Percentiles rank a stretch among this genome's conserved stretches.
These are phyloP conservation scores for Endocarpon pusillum DNA, from an alignment of 495 filamentous ascomycete genomes.

Conservation along the genomic window DNA sequence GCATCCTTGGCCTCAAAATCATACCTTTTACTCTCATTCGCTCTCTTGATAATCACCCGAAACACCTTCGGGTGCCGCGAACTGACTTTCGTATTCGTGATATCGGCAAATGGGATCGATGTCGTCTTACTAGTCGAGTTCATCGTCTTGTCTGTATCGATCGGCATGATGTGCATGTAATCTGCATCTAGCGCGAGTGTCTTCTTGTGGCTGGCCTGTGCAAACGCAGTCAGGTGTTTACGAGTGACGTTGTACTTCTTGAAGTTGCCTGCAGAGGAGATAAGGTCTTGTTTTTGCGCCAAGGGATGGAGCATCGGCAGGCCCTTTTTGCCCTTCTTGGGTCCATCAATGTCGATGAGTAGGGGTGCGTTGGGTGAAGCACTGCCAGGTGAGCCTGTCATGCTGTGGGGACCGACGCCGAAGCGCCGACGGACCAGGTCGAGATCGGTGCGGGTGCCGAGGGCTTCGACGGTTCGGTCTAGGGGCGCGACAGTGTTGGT, in stretches of 20 bases:
- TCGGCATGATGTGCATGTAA: conserved; percentile 87
- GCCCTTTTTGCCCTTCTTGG: conserved; percentile 52
- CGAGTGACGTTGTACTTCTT: conserved; percentile 83
- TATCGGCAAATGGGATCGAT: conserved; percentile 79
- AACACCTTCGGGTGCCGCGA: conserved; percentile 83
- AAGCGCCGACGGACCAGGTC: conserved; percentile 81
- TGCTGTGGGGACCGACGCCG: conserved; percentile 56
- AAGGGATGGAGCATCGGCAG: conserved; percentile 53
- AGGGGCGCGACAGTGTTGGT: conserved; percentile 69
- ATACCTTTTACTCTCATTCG: conserved; percentile 81
- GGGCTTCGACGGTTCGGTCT: conserved; percentile 77
- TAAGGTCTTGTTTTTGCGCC: conserved; percentile 59
- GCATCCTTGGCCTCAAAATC: conserved; percentile 80
- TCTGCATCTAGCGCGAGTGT: conserved; percentile 85
- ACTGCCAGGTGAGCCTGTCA: conserved; percentile 65
- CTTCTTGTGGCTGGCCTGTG: conserved; percentile 64
- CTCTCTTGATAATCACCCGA: conserved; percentile 68
- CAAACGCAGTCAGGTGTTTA: conserved; percentile 87
- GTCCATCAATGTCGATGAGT: conserved; percentile 26
- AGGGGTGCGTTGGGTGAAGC: conserved; percentile 64
- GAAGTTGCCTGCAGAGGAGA: conserved; percentile 45
- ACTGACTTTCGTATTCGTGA: conserved; percentile 85
- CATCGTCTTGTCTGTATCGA: conserved; percentile 35
- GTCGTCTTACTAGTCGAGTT: conserved; percentile 54
- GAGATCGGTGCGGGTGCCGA: conserved; percentile 68